Evolutionary conservation across 305 asterid genomes (phyloP), one percentile per base, ranked within the genome.

Genomic region (Solanum hybrid): DNA sequence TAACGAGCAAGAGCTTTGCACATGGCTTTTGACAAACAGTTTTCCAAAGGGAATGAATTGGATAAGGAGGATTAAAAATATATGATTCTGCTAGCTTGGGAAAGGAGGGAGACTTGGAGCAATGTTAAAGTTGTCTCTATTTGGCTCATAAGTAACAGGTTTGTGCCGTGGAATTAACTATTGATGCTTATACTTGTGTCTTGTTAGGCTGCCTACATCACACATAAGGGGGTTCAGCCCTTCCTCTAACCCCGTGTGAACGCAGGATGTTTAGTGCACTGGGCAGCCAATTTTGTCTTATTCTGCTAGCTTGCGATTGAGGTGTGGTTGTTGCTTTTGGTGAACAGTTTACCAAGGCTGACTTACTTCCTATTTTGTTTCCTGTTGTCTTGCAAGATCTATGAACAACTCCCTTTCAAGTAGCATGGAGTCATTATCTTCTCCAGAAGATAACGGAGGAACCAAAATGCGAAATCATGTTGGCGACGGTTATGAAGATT

Each of bases 331-430:
- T n/a, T n/a, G n/a, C n/a, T n/a, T n/a, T n/a, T n/a, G n/a, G n/a
- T n/a, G n/a, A 76, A 89, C 69, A 89, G 88, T 89, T 36, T 72
- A 78, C 87, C 84, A 29, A 90, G 64, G 87, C 89, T 81, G 82
- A 40, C 93, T 87, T 80, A 89, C 89, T 17, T 56, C 69, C 82
- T 89, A 11, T 88, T 69, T 69, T 89, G 38, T 60, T 91, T 91
- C 90, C 90, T 60, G 72, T 90, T 87, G 89, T 79, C 89, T 91
- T 89, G 90, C 87, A 89, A 96, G 98, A 94, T 93, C 93, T 89
- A 91, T 35, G 87, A 92, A 88, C 42, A 88, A 80, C 90, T 91
- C 93, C 90, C 91, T 76, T 91, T 91, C 87, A 85, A 82, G 92
- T 76, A 90, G 95, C 88, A 34, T 88, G 69, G 78, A 42, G 89